A percentile compares a stretch with the other conserved stretches of the same genome.
These are phyloP conservation scores for peach (Prunus persica) DNA, from an alignment of 306 rosid genomes.

Conservation along the genomic window DNA sequence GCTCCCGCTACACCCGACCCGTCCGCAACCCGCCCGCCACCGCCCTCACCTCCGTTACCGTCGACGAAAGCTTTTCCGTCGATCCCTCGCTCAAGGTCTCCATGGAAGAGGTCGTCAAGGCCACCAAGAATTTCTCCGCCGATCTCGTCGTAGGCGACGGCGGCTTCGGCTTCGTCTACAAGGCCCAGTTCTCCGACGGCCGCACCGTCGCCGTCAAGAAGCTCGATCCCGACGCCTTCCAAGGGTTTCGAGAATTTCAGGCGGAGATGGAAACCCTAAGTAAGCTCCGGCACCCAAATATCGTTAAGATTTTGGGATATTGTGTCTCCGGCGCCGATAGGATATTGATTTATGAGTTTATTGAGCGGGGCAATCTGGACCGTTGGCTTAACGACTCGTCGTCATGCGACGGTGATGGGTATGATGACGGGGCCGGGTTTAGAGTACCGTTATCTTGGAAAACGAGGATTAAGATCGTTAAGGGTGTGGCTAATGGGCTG, in stretches of 20 bases:
- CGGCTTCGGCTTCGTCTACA: conserved; percentile 86
- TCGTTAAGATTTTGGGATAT: conserved; percentile 73
- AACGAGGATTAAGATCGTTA: conserved; percentile 46
- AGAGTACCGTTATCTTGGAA: conserved; percentile 57
- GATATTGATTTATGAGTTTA: conserved; percentile 70
- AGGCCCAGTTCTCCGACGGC: conserved; percentile 70
- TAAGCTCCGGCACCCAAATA: conserved; percentile 59
- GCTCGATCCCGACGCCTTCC: conserved; percentile 84
- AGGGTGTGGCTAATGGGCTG: conserved; percentile 74
- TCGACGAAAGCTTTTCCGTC: conserved; percentile 61
- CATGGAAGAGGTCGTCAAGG: conserved; percentile 56
- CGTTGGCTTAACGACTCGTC: conserved; percentile 66
- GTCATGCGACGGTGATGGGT: conserved; percentile 6
- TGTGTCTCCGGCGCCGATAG: conserved; percentile 73
- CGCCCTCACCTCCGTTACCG: conserved; percentile 17
- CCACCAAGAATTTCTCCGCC: conserved; percentile 69
- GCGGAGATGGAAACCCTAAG: conserved; percentile 94
- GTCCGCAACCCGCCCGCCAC: not conserved
- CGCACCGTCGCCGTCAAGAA: conserved; percentile 72
- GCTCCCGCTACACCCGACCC: not conserved
- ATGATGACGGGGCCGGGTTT: not conserved
- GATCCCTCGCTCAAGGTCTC: conserved; percentile 64
- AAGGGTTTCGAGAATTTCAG: conserved; percentile 86
- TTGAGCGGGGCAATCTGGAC: conserved; percentile 70
- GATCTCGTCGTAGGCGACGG: conserved; percentile 85